Base-by-base conservation (phyloP, 805 yeast species). In the Sugiyamaella chiloensis region DNA sequence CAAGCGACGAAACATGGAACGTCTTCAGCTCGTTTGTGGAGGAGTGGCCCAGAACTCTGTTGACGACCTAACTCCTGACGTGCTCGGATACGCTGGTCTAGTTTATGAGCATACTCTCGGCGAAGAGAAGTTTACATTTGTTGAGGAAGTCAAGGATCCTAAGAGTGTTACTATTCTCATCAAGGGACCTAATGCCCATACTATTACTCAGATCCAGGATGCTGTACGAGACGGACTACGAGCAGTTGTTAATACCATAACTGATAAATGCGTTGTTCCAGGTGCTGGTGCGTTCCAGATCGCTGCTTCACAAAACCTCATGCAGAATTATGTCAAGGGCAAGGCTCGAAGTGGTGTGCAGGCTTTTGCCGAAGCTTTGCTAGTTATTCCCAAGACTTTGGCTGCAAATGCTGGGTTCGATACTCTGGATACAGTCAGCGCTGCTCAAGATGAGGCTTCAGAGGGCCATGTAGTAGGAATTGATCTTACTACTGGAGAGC, bases 41-140 rank as follows among this genome's bases (percentile, higher is more conserved):
- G 99, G 99, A 59, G 93, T 85, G 64, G 98, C 98, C 6, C 97
- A 91, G 71, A 93, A 93, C 69, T 85, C 96, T 11, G 97, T 90
- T 40, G 99, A 93, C 62, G 98, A 91, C 65, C 75, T 93, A 60
- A 61, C 83, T 4, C 88, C 95, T 3, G 77, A 74, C 1, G 74
- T 87, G 4, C 75, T 93, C 52, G 99, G 99, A 20, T 83, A 69
- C 64, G 87, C 96, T 12, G 98, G 98, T 16, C 73, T 79, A 47
- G 96, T 93, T 7, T 87, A 87, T 65, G 97, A 93, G 72, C 87
- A 88, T 64, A 81, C 90, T 24, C 80, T 93, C 53, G 99, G 98
- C 44, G 99, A 93, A 71, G 99, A 95, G 63, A 93, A 93, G 70
- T 93, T 85, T 73, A 93, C 99, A 16, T 93, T 85, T 69, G 87